Evolutionary conservation across 2,329 filamentous ascomycete genomes (phyloP).

Genomic region (Daldinia eschscholtzii): DNA sequence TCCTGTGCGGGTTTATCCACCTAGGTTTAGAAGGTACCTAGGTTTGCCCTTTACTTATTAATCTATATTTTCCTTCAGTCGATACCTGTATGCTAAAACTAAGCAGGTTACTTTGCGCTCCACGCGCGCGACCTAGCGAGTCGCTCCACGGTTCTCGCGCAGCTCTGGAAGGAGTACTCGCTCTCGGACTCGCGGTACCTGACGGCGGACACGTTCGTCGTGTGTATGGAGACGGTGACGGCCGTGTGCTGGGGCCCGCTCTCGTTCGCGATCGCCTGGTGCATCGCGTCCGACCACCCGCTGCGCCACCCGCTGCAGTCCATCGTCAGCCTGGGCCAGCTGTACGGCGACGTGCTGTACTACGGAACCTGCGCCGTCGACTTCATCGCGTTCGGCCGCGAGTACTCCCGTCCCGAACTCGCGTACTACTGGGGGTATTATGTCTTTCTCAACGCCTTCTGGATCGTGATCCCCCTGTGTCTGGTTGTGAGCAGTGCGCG

Average conservation of each 20-base stretch:
- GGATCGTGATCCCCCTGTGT: conserved; percentile 63
- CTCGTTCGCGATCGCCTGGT: conserved; percentile 61
- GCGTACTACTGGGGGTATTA: conserved; percentile 68
- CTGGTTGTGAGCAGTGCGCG: conserved; percentile 36
- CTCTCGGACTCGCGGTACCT: conserved; percentile 69
- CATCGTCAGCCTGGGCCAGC: conserved; percentile 61
- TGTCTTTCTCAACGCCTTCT: conserved; percentile 65
- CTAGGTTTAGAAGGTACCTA: conserved; percentile 57
- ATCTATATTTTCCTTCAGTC: too few relatives aligned
- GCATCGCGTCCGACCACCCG: conserved; percentile 59
- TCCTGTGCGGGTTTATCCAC: conserved; percentile 71
- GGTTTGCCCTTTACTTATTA: too few relatives aligned
- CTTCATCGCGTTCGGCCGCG: conserved; percentile 53
- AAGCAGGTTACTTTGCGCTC: conserved; percentile 61
- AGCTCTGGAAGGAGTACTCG: conserved; percentile 71
- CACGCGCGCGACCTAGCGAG: conserved; percentile 59
- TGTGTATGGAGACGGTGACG: conserved; percentile 68
- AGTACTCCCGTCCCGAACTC: conserved; percentile 64
- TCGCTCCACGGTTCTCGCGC: conserved; percentile 60
- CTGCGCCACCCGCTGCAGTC: conserved; percentile 63
- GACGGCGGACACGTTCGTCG: conserved; percentile 64
- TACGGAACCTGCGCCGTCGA: conserved; percentile 63
- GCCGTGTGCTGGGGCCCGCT: conserved; percentile 67
- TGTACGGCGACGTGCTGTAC: conserved; percentile 68
- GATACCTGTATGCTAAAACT: too few relatives aligned